A percentile compares a stretch with the other conserved stretches of the same genome.
Conservation (phyloP, 2,329 filamentous ascomycete genomes). For the Penicillium italicum region DNA sequence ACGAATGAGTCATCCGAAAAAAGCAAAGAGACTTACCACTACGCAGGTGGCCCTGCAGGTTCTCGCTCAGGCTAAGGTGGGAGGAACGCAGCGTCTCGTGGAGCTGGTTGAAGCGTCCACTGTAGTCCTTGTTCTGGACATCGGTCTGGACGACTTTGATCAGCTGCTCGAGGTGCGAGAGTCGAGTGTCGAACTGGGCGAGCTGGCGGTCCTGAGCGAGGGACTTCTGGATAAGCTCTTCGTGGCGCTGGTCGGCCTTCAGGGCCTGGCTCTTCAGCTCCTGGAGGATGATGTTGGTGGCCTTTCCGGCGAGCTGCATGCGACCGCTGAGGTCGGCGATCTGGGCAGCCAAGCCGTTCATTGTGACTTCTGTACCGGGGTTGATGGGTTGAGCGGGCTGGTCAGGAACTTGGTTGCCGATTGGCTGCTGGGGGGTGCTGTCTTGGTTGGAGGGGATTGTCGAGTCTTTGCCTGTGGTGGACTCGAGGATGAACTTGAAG, state of each 20-base stretch:
- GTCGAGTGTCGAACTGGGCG: slow-evolving; percentile 34
- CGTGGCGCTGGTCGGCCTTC: slow-evolving; percentile 52
- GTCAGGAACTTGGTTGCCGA: slow-evolving; percentile 22
- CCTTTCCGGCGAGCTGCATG: slow-evolving; percentile 61
- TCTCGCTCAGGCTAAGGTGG: slow-evolving; percentile 51
- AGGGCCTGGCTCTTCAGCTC: slow-evolving; percentile 53
- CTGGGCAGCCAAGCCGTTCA: slow-evolving; percentile 50
- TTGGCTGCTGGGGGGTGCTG: slow-evolving; percentile 18
- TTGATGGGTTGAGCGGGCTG: slow-evolving; percentile 37
- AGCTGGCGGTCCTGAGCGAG: slow-evolving; percentile 30
- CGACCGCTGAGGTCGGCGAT: slow-evolving; percentile 83
- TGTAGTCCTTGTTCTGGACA: slow-evolving; percentile 56
- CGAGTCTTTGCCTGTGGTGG: slow-evolving; percentile 29
- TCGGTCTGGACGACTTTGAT: slow-evolving; percentile 52
- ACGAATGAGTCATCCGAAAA: not conserved
- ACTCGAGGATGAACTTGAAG: slow-evolving; percentile 77
- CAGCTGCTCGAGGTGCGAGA: slow-evolving; percentile 53
- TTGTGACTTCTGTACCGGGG: slow-evolving; percentile 28
- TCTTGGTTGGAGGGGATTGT: slow-evolving; percentile 18
- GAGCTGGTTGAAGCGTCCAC: slow-evolving; percentile 51
- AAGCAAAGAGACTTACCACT: slow-evolving; percentile 43
- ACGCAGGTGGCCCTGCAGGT: slow-evolving; percentile 49
- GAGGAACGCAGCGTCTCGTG: slow-evolving; percentile 53
- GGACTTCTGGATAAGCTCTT: slow-evolving; percentile 46
- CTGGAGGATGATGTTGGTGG: slow-evolving; percentile 54